Percentiles rank a stretch among this genome's conserved stretches.
Evolutionary conservation across 306 rosid species (phyloP).

Genomic region (Pterocarpus macrocarpus): DNA sequence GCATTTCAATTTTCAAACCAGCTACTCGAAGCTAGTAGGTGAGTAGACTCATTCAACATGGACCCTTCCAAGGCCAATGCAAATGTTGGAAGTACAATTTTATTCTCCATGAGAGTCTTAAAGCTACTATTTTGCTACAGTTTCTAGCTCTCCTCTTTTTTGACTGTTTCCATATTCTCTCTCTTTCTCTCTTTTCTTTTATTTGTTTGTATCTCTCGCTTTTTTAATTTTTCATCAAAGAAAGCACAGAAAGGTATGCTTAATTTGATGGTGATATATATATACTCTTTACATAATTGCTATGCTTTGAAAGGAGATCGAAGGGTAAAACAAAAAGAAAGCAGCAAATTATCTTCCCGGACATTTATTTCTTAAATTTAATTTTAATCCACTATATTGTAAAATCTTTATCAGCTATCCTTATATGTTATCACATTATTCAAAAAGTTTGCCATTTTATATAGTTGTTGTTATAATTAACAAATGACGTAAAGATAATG

Average conservation of each 20-base stretch:
- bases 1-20: conserved; percentile 25
- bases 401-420: not conserved
- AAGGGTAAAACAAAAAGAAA: conserved; percentile 3
- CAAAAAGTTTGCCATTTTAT: not conserved
- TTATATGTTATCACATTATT: not conserved
- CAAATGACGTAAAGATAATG: not conserved
- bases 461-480: not conserved
- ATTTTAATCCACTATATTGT: too few relatives aligned
- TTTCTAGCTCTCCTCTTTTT: conserved; percentile 4
- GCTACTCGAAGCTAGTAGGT: not conserved
- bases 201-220: conserved; percentile 19
- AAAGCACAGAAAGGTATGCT: not conserved
- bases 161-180: not conserved
- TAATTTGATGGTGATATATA: not conserved
- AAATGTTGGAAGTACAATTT: conserved; percentile 35
- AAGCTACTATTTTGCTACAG: conserved; percentile 19
- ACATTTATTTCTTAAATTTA: not conserved
- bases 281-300: not conserved
- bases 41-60: conserved; percentile 41
- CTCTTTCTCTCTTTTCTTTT: not conserved
- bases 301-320: conserved; percentile 31
- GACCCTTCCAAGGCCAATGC: conserved; percentile 20
- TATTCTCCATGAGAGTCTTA: conserved; percentile 1
- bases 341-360: not conserved
- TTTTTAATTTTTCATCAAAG: not conserved